phyloP scores from a whole-genome alignment of 768 basidiomycete species.

The Termitomyces sp. region DNA sequence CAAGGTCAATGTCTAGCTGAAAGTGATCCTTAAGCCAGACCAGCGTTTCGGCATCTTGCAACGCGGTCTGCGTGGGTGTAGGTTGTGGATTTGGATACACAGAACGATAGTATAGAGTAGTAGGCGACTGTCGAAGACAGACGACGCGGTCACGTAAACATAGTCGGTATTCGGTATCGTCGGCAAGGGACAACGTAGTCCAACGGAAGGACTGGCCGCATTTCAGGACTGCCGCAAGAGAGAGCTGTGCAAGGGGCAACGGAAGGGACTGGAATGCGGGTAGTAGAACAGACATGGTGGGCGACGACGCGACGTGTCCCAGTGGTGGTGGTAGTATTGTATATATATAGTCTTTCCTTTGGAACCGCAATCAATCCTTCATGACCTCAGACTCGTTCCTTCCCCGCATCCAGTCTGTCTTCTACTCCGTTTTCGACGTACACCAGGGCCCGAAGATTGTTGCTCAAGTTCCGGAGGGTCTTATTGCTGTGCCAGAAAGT shows the following conservation, averaged over 20 bases:
- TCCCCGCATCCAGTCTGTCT: constrained; percentile 81
- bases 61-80: constrained; percentile 29
- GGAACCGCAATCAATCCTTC: constrained; percentile 20
- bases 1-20: constrained; percentile 76
- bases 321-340: no score
- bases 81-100: constrained; percentile 53
- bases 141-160: constrained; percentile 82
- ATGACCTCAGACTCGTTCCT: constrained; percentile 61
- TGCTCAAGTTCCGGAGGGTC: constrained; percentile 91
- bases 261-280: constrained; percentile 58
- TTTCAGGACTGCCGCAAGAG: constrained; percentile 73
- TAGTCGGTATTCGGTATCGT: constrained; percentile 65
- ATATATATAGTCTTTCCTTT: no score
- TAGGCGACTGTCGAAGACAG: constrained; percentile 74
- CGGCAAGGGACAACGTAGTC: constrained; percentile 48
- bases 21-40: constrained; percentile 86
- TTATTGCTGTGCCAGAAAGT: constrained; percentile 53
- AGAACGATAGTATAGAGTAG: constrained; percentile 69
- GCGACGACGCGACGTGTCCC: constrained; percentile 3
- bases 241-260: constrained; percentile 65
- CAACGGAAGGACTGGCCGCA: constrained; percentile 90
- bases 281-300: constrained; percentile 21
- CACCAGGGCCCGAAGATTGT: constrained; percentile 85
- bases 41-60: constrained; percentile 63
- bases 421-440: constrained; percentile 92